A percentile compares a stretch with the other conserved stretches of the same genome.
Conservation (phyloP, 768 basidiomycete species). For the Postia placenta region DNA sequence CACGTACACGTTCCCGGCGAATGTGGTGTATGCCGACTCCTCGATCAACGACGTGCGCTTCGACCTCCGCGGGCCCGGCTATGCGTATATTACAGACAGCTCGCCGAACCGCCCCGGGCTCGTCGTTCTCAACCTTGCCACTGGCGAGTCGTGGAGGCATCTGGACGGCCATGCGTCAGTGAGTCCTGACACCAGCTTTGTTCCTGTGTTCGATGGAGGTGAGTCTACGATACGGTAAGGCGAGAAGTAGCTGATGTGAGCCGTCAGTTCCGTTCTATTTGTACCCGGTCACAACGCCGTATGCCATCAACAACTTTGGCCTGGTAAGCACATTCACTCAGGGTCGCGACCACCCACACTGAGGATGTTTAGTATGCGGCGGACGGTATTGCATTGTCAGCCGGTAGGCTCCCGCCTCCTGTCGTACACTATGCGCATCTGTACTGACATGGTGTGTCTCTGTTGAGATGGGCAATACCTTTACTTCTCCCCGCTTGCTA, state of each 20-base stretch:
- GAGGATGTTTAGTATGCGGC: slow-evolving; percentile 9
- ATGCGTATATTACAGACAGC: slow-evolving; percentile 18
- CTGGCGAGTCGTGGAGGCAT: slow-evolving; percentile 15
- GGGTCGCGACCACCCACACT: not conserved
- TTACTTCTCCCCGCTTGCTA: slow-evolving; percentile 10
- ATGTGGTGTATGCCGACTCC: slow-evolving; percentile 17
- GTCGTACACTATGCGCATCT: too few relatives aligned
- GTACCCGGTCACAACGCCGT: slow-evolving; percentile 6
- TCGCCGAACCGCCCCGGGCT: slow-evolving; percentile 14
- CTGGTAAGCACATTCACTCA: not conserved
- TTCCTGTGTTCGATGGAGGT: slow-evolving; percentile 12
- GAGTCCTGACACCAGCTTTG: slow-evolving; percentile 1
- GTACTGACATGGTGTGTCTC: not conserved
- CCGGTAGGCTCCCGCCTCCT: slow-evolving; percentile 1
- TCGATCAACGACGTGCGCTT: slow-evolving; percentile 19
- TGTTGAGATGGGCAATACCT: slow-evolving; percentile 11
- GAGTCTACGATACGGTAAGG: not conserved
- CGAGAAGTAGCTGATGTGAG: not conserved
- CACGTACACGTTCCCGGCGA: slow-evolving; percentile 15
- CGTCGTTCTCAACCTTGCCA: slow-evolving; percentile 14
- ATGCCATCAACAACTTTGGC: slow-evolving; percentile 10
- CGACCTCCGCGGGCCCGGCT: slow-evolving; percentile 18
- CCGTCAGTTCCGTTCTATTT: slow-evolving; percentile 11
- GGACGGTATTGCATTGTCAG: slow-evolving; percentile 14
- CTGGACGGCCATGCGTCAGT: slow-evolving; percentile 12